Percentiles rank a stretch among this genome's conserved stretches.
phyloP scores from a whole-genome alignment of 2,329 filamentous ascomycete genomes.

The Aspergillus persii region DNA sequence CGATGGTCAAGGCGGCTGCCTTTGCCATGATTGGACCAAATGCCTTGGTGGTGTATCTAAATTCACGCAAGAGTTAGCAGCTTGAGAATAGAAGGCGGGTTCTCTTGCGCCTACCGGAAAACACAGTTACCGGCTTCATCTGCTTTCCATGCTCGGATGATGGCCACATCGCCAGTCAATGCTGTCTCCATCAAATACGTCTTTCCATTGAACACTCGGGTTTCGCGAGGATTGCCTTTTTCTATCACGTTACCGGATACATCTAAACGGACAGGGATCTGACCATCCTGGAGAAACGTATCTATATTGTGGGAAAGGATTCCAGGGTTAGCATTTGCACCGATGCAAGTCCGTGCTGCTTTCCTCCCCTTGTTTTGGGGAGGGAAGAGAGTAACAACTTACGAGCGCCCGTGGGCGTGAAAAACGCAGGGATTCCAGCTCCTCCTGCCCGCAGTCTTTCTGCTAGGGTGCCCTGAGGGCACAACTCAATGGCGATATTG shows the following conservation, averaged over 20 bases:
- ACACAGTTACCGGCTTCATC: constrained; percentile 76
- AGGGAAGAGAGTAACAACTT: constrained; percentile 29
- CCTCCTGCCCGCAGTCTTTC: constrained; percentile 66
- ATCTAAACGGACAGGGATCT: constrained; percentile 72
- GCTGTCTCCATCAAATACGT: constrained; percentile 76
- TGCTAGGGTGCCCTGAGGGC: constrained; percentile 61
- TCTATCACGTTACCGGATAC: constrained; percentile 76
- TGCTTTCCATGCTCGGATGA: constrained; percentile 72
- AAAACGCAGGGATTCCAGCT: constrained; percentile 77
- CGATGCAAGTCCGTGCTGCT: neutral
- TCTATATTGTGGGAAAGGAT: constrained; percentile 16
- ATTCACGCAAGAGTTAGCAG: constrained; percentile 1
- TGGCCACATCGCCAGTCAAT: constrained; percentile 72
- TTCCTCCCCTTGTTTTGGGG: neutral
- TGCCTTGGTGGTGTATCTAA: constrained; percentile 66
- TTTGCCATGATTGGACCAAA: constrained; percentile 79
- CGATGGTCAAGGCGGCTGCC: constrained; percentile 72
- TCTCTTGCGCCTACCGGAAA: constrained; percentile 58
- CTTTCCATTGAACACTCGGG: constrained; percentile 69
- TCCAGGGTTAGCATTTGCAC: neutral
- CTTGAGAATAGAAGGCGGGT: constrained; percentile 19
- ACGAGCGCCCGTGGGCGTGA: constrained; percentile 70
- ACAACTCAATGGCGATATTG: constrained; percentile 72
- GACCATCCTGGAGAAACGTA: constrained; percentile 39
- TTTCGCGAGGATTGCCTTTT: constrained; percentile 65